phyloP scores from a whole-genome alignment of 1,284 basidiomycete species.

The Cryptococcus wingfieldii region DNA sequence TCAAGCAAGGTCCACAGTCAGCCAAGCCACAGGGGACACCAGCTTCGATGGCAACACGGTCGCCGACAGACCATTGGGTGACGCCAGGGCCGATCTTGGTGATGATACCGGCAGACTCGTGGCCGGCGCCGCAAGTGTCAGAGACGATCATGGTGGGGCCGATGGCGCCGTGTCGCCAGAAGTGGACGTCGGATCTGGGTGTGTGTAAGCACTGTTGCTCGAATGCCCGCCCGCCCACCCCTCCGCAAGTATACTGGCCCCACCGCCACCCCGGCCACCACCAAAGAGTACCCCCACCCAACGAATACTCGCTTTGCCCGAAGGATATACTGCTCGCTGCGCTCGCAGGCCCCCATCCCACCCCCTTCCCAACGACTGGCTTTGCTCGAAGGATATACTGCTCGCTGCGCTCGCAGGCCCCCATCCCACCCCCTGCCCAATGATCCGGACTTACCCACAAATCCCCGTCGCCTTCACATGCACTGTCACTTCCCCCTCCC shows the following conservation, averaged over 20 bases:
- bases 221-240: no score
- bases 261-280: no score
- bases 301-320: no score
- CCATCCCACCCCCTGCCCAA: no score
- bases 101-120: conserved; percentile 52
- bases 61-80: conserved; percentile 43
- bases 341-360: no score
- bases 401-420: no score
- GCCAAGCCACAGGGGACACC: conserved; percentile 54
- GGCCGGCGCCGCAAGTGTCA: conserved; percentile 45
- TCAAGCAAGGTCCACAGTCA: conserved; percentile 52
- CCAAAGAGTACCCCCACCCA: no score
- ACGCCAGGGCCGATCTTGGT: conserved; percentile 51
- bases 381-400: no score
- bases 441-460: conserved; percentile 48
- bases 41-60: conserved; percentile 54
- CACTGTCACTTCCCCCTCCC: conserved; percentile 48
- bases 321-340: not conserved
- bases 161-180: conserved; percentile 54
- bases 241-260: not conserved
- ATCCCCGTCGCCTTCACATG: conserved; percentile 52
- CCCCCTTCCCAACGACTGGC: no score
- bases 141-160: conserved; percentile 47
- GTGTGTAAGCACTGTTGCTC: not conserved
- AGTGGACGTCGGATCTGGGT: conserved; percentile 52